Percentiles rank a stretch among this genome's conserved stretches.
Evolutionary conservation across 129 eudicot species (phyloP).

Genomic region (Artemisia argyi): DNA sequence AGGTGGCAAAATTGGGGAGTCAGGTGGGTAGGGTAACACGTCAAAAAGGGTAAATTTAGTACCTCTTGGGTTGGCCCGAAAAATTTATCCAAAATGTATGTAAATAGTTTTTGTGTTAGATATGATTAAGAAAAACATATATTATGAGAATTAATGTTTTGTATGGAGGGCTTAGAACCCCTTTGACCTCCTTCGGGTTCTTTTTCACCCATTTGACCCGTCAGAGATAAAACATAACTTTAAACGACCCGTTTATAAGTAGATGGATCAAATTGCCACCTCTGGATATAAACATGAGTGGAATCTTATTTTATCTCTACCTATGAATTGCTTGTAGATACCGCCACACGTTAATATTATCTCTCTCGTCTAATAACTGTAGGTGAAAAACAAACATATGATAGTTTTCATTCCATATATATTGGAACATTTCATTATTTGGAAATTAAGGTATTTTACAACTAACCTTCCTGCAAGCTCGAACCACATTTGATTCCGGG

Average conservation of each 20-base stretch:
- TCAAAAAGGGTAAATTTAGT: background rate
- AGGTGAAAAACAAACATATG: background rate
- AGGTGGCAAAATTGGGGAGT: conserved; percentile 2
- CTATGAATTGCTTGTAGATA: conserved; percentile 85
- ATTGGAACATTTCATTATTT: too few relatives aligned
- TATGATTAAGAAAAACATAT: background rate
- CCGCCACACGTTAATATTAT: conserved; percentile 71
- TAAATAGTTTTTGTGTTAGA: background rate
- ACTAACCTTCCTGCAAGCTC: conserved; percentile 93
- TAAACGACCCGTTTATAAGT: conserved; percentile 1
- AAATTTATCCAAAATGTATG: background rate
- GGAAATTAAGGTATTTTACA: too few relatives aligned
- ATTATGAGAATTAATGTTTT: background rate
- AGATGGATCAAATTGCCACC: background rate
- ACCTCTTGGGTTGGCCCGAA: background rate
- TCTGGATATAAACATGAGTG: background rate
- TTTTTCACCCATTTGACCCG: background rate
- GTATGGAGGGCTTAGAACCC: background rate
- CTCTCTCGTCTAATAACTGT: conserved; percentile 87
- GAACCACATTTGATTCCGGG: conserved; percentile 88
- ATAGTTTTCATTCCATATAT: too few relatives aligned
- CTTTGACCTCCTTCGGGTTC: background rate
- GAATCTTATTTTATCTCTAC: conserved; percentile 31
- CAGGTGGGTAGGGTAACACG: background rate
- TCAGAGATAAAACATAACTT: conserved; percentile 8